A percentile compares a stretch with the other conserved stretches of the same genome.
Evolutionary conservation across 2,329 filamentous ascomycete species (phyloP).

Genomic region (Colletotrichum euphorbiae): DNA sequence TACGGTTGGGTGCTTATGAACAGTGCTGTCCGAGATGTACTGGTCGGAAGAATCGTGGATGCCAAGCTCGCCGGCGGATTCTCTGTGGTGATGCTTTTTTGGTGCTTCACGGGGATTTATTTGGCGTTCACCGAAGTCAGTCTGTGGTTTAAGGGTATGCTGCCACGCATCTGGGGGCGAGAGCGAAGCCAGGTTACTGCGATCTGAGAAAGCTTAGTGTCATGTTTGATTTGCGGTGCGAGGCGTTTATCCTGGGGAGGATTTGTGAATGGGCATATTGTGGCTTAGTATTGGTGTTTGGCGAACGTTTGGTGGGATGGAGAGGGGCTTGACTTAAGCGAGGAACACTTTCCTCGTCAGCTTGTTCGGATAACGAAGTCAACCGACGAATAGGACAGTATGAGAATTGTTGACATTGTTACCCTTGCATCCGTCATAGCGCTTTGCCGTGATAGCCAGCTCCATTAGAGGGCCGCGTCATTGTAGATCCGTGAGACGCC

Average conservation of each 20-base stretch:
- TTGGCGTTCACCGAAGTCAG: slow-evolving; percentile 60
- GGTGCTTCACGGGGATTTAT: slow-evolving; percentile 62
- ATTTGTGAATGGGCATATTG: neutral
- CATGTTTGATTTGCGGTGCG: neutral
- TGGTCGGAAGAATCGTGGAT: slow-evolving; percentile 53
- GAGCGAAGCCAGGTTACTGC: neutral
- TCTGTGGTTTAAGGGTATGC: slow-evolving; percentile 48
- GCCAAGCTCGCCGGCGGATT: slow-evolving; percentile 59
- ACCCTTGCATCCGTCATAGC: neutral
- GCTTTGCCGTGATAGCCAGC: slow-evolving; percentile 22
- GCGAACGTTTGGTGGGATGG: neutral
- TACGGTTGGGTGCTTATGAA: slow-evolving; percentile 60
- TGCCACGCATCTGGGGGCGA: slow-evolving; percentile 18
- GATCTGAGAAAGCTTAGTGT: neutral
- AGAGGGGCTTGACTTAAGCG: slow-evolving; percentile 1
- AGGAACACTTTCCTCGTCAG: neutral
- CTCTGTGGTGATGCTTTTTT: slow-evolving; percentile 60
- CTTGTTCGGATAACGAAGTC: neutral
- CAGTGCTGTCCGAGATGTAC: slow-evolving; percentile 52
- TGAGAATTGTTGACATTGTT: neutral
- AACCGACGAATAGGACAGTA: neutral
- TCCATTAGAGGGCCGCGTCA: slow-evolving; percentile 23
- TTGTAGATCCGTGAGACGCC: slow-evolving; percentile 6
- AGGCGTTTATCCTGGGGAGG: slow-evolving; percentile 8
- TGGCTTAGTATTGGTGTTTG: slow-evolving; percentile 23